These are phyloP conservation scores for Inonotus obliquus DNA, from an alignment of 1,284 basidiomycete genomes.

Conservation along the genomic window DNA sequence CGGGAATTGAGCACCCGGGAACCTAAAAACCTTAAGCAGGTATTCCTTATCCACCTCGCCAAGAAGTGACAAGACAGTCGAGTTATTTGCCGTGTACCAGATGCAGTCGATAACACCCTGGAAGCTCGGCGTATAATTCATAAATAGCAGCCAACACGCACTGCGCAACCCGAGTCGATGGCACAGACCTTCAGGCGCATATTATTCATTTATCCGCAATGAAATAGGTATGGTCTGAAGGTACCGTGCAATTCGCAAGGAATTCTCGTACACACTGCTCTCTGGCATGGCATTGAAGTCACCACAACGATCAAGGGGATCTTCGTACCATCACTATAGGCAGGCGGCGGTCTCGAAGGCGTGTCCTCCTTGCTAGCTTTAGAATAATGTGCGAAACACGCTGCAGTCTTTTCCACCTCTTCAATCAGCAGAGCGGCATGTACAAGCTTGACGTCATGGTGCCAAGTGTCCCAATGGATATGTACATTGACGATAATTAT, in stretches of 20 bases:
- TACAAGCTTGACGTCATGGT: conserved; percentile 96
- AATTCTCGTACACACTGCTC: conserved; percentile 94
- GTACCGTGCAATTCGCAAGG: conserved; percentile 67
- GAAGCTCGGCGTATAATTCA: conserved; percentile 89
- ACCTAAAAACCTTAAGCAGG: conserved; percentile 89
- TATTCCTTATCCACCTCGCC: conserved; percentile 87
- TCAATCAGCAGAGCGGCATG: conserved; percentile 92
- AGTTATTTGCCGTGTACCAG: conserved; percentile 80
- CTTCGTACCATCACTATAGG: conserved; percentile 78
- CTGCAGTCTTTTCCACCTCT: conserved; percentile 86
- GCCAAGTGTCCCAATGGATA: conserved; percentile 91
- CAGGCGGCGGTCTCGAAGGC: conserved; percentile 50
- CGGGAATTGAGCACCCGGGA: conserved; percentile 95
- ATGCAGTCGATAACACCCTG: conserved; percentile 89
- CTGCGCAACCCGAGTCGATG: conserved; percentile 83
- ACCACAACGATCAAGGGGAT: conserved; percentile 92
- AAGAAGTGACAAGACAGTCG: conserved; percentile 86
- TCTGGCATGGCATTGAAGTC: conserved; percentile 92
- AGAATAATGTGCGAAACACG: conserved; percentile 78
- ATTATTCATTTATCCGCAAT: conserved; percentile 87
- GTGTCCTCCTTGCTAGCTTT: background rate
- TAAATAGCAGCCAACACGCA: conserved; percentile 81
- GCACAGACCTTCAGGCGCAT: conserved; percentile 85
- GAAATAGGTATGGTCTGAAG: conserved; percentile 87
- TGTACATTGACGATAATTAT: conserved; percentile 90